phyloP scores from a whole-genome alignment of 495 filamentous ascomycete genomes.

The Podospora pseudopauciseta region DNA sequence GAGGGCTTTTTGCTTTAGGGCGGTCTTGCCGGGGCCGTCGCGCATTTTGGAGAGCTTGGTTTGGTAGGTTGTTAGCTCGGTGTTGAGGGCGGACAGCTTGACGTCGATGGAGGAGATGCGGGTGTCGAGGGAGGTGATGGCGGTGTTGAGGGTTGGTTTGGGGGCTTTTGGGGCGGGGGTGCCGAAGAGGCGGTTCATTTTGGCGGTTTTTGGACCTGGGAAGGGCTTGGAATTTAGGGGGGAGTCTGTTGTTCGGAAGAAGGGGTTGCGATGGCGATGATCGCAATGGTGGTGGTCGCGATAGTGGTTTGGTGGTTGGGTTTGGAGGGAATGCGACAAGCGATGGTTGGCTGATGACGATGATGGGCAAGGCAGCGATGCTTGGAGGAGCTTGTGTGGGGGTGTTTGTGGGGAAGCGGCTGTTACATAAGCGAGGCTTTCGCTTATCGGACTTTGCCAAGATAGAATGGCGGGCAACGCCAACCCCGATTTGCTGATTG shows the following conservation, averaged over 20 bases:
- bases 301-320: not conserved
- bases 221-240: not conserved
- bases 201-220: not conserved
- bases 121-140: conserved; percentile 85
- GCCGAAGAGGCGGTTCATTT: conserved; percentile 96
- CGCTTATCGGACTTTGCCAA: not conserved
- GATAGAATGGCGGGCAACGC: not conserved
- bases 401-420: not conserved
- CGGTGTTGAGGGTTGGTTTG: conserved; percentile 83
- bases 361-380: not conserved
- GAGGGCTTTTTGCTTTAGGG: conserved; percentile 89
- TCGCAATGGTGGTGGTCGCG: not conserved
- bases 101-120: conserved; percentile 90
- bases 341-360: not conserved
- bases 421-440: not conserved
- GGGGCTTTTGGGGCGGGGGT: conserved; percentile 74
- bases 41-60: conserved; percentile 87
- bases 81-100: conserved; percentile 86
- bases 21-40: conserved; percentile 90
- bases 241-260: not conserved
- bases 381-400: not conserved
- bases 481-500: not conserved
- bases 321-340: not conserved
- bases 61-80: conserved; percentile 87
- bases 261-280: conserved; percentile 4